phyloP scores from a whole-genome alignment of 192 early-diverging fungal species.

The Entophlyctis luteolus region DNA sequence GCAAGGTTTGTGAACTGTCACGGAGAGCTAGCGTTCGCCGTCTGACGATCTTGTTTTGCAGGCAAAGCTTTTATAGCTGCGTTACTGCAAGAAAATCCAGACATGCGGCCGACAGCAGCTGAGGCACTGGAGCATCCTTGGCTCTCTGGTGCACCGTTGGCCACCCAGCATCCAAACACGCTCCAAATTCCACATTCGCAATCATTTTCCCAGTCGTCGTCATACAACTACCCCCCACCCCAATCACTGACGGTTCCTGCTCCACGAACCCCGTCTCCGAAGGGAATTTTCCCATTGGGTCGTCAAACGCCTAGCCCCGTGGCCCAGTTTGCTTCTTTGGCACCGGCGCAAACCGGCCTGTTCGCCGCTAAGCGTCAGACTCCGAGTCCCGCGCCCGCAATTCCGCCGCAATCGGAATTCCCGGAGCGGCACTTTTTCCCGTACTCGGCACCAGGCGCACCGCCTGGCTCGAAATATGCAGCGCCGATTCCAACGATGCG shows the following conservation, averaged over 20 bases:
- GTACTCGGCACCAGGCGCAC: not conserved
- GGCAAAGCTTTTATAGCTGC: slow-evolving; percentile 9
- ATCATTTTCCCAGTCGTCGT: not conserved
- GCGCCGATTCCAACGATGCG: not conserved
- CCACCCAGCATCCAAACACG: not conserved
- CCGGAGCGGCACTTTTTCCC: not conserved
- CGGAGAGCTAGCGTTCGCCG: not conserved
- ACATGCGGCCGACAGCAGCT: slow-evolving; percentile 12
- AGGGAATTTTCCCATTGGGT: too few species aligned
- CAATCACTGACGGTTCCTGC: not conserved
- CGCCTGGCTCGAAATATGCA: not conserved
- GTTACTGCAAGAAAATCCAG: slow-evolving; percentile 3
- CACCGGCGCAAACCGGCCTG: not conserved
- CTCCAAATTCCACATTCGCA: not conserved
- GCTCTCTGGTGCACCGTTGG: not conserved
- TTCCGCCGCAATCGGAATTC: not conserved
- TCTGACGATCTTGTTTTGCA: not conserved
- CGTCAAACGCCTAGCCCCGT: too few species aligned
- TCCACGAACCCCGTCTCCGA: too few species aligned
- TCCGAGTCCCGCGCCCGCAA: too few species aligned
- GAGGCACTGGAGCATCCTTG: slow-evolving; percentile 24
- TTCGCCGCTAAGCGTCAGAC: not conserved
- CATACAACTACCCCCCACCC: not conserved
- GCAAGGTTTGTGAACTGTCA: not conserved
- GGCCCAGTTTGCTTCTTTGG: not conserved